Percentiles rank a stretch among this genome's conserved stretches.
phyloP scores from a whole-genome alignment of 768 basidiomycete species.

The Myochromella boudieri region DNA sequence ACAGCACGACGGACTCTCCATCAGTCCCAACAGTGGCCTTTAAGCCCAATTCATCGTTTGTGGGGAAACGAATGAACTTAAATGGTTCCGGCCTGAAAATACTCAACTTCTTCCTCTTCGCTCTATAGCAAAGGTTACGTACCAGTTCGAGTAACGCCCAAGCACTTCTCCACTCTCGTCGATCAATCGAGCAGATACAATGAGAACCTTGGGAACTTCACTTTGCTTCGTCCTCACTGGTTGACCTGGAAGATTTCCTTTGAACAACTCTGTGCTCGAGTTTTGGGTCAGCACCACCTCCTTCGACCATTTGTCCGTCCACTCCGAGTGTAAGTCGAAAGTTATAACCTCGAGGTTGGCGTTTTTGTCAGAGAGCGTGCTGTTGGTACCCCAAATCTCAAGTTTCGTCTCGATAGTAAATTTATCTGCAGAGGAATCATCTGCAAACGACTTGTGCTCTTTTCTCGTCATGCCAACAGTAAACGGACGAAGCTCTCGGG shows the following conservation, averaged over 20 bases:
- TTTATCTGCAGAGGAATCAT: constrained; percentile 63
- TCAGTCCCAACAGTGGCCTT: constrained; percentile 47
- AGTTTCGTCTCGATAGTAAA: constrained; percentile 67
- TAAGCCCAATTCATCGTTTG: constrained; percentile 57
- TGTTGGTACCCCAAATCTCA: constrained; percentile 90
- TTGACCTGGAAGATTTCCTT: constrained; percentile 71
- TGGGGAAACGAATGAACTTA: constrained; percentile 86
- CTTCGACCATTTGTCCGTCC: constrained; percentile 51
- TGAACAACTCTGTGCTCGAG: constrained; percentile 81
- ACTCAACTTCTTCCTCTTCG: neutral
- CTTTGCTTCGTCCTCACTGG: constrained; percentile 63
- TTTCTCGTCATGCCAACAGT: constrained; percentile 88
- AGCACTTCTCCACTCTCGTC: constrained; percentile 57
- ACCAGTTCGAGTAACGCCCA: constrained; percentile 77
- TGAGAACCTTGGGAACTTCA: constrained; percentile 63
- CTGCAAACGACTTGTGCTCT: constrained; percentile 55
- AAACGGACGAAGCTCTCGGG: constrained; percentile 76
- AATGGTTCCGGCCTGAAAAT: constrained; percentile 85
- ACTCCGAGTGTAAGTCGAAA: constrained; percentile 66
- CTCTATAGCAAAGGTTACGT: constrained; percentile 23
- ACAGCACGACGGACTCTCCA: constrained; percentile 59
- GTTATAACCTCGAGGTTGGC: constrained; percentile 63
- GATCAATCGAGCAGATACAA: constrained; percentile 70
- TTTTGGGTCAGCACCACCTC: constrained; percentile 65
- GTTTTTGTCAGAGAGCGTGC: constrained; percentile 56